Evolutionary conservation across 2,329 filamentous ascomycete genomes (phyloP).

Genomic region (Aureobasidium sp.): DNA sequence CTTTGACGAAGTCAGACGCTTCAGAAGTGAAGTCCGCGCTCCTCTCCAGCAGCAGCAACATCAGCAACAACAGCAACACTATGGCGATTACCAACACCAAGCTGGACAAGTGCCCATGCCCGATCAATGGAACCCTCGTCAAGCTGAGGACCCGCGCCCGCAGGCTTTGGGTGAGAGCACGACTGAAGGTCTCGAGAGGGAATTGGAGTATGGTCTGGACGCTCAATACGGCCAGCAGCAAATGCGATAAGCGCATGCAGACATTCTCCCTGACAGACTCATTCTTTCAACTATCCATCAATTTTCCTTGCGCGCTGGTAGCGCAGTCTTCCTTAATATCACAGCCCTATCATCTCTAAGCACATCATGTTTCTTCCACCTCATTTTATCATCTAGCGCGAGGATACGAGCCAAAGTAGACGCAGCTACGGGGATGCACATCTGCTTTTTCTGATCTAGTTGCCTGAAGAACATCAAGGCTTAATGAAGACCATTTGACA

Average conservation of each 20-base stretch:
- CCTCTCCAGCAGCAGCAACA: slow-evolving; percentile 41
- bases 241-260: neutral
- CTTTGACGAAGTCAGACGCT: slow-evolving; percentile 82
- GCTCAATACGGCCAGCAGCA: slow-evolving; percentile 21
- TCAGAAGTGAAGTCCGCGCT: slow-evolving; percentile 50
- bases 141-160: slow-evolving; percentile 56
- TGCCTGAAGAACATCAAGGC: neutral
- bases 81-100: slow-evolving; percentile 33
- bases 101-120: slow-evolving; percentile 53
- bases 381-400: neutral
- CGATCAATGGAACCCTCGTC: slow-evolving; percentile 51
- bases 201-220: slow-evolving; percentile 41
- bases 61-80: slow-evolving; percentile 38
- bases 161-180: slow-evolving; percentile 36
- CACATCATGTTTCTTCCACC: neutral
- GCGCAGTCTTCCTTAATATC: slow-evolving; percentile 6
- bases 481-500: slow-evolving; percentile 1
- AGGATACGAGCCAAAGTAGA: neutral
- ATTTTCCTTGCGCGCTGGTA: slow-evolving; percentile 8
- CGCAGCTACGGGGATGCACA: neutral
- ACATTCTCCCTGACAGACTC: neutral
- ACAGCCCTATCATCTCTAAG: slow-evolving; percentile 1
- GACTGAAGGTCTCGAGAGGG: slow-evolving; percentile 35
- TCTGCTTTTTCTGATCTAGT: slow-evolving; percentile 8
- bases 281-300: neutral